phyloP scores from a whole-genome alignment of 2,329 filamentous ascomycete genomes.

The Mycosphaerelloides madeirae region DNA sequence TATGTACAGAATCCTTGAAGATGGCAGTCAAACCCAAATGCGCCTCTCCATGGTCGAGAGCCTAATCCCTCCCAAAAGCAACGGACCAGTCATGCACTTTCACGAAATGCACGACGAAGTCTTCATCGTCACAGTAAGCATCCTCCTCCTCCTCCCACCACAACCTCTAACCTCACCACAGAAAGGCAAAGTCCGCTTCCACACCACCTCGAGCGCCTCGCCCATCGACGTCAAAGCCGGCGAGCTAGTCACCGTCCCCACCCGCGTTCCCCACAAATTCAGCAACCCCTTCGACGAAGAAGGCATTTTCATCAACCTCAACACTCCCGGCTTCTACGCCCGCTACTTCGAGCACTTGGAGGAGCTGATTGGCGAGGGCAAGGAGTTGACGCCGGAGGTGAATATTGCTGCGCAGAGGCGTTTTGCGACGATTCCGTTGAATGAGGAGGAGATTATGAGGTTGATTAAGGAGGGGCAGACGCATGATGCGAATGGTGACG shows the following conservation, averaged over 20 bases:
- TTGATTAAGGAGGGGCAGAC: not conserved
- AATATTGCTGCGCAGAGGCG: slow-evolving; percentile 28
- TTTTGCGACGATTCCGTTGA: slow-evolving; percentile 14
- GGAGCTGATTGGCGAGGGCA: slow-evolving; percentile 38
- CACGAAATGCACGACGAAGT: slow-evolving; percentile 4
- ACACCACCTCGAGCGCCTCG: slow-evolving; percentile 30
- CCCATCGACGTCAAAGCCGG: slow-evolving; percentile 44
- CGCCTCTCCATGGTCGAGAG: slow-evolving; percentile 1
- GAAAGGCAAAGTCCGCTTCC: slow-evolving; percentile 46
- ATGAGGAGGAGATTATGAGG: not conserved
- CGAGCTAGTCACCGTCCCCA: slow-evolving; percentile 51
- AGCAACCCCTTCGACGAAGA: slow-evolving; percentile 49
- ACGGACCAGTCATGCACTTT: slow-evolving; percentile 2
- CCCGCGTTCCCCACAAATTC: slow-evolving; percentile 50
- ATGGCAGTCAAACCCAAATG: slow-evolving; percentile 1
- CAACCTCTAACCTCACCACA: slow-evolving; percentile 31
- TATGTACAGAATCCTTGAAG: not conserved
- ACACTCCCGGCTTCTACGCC: slow-evolving; percentile 52
- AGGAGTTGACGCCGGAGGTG: slow-evolving; percentile 41
- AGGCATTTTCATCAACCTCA: slow-evolving; percentile 51
- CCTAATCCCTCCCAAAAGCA: not conserved
- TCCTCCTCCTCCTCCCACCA: not conserved
- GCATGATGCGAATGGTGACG: not conserved
- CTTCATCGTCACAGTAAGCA: slow-evolving; percentile 1
- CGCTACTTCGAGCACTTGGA: slow-evolving; percentile 50